Conservation (phyloP, 2,329 filamentous ascomycete species). For the Pseudocercospora pini-densiflorae region DNA sequence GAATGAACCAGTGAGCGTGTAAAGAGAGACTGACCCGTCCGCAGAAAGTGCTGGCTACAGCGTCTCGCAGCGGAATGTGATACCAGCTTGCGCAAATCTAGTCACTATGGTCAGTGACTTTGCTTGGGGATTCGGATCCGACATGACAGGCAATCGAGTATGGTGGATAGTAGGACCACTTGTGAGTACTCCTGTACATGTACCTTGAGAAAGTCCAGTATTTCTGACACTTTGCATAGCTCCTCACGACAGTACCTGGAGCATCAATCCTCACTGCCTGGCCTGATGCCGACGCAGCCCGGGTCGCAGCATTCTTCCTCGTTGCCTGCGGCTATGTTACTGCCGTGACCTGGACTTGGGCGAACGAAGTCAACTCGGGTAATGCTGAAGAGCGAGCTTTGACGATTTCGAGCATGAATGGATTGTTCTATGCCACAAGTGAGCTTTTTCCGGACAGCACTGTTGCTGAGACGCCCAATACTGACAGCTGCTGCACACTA, state of each 20-base stretch:
- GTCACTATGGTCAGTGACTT: constrained; percentile 19
- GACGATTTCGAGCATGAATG: constrained; percentile 21
- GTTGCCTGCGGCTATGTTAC: constrained; percentile 19
- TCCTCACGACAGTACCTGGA: constrained; percentile 14
- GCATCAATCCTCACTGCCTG: constrained; percentile 15
- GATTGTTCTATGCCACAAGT: constrained; percentile 19
- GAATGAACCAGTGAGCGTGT: no score
- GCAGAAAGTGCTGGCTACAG: constrained; percentile 22
- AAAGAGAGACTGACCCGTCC: neutral
- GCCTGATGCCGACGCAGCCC: constrained; percentile 12
- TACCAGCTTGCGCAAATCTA: constrained; percentile 23
- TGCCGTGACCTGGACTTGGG: constrained; percentile 18
- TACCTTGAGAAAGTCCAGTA: no score
- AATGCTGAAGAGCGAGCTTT: constrained; percentile 18
- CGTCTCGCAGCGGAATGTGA: constrained; percentile 21
- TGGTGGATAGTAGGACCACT: constrained; percentile 18
- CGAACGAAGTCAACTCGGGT: constrained; percentile 18
- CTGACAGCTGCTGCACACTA: neutral
- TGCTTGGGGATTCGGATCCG: constrained; percentile 15
- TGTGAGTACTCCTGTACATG: no score
- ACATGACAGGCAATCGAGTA: constrained; percentile 17
- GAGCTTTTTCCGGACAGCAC: neutral
- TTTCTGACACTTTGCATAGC: no score
- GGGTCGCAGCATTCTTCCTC: constrained; percentile 20
- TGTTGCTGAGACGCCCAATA: neutral